A percentile compares a stretch with the other conserved stretches of the same genome.
Evolutionary conservation across 2,329 filamentous ascomycete species (phyloP).

Genomic region (Thelonectria blattea): DNA sequence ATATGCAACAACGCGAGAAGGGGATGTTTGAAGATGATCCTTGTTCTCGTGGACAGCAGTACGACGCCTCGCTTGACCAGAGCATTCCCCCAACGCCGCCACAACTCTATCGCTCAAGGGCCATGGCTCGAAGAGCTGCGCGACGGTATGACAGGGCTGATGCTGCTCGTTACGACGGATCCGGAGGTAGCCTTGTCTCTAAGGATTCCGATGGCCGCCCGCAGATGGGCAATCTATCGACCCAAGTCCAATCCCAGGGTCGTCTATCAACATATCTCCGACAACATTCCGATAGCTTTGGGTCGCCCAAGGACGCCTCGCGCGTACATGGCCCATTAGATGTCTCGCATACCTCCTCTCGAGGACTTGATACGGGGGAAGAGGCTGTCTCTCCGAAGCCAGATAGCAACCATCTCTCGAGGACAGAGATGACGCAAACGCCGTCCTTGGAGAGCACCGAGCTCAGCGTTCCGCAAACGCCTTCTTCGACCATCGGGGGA

Average conservation of each 20-base stretch:
- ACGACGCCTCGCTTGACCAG: neutral
- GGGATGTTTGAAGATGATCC: neutral
- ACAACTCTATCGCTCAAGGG: conserved; percentile 11
- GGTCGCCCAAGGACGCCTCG: conserved; percentile 11
- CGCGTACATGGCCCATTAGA: conserved; percentile 13
- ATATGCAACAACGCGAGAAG: neutral
- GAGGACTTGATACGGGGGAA: conserved; percentile 17
- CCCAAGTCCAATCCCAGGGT: neutral
- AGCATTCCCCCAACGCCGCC: conserved; percentile 15
- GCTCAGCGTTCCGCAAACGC: conserved; percentile 21
- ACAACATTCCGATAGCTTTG: conserved; percentile 19
- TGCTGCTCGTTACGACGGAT: neutral
- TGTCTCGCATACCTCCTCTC: conserved; percentile 17
- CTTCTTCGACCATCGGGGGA: conserved; percentile 33
- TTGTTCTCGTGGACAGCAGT: neutral
- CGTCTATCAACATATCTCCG: conserved; percentile 12
- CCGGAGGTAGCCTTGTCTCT: neutral
- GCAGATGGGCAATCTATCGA: neutral
- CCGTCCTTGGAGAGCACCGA: conserved; percentile 10
- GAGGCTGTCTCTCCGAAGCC: conserved; percentile 10
- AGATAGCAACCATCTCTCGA: neutral
- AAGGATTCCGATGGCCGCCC: neutral
- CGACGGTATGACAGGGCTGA: neutral
- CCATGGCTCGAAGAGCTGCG: neutral
- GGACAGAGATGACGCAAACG: neutral